Percentiles rank a stretch among this genome's conserved stretches.
Evolutionary conservation across 371 early-diverging fungal species (phyloP).

Genomic region (Mortierella sp.): DNA sequence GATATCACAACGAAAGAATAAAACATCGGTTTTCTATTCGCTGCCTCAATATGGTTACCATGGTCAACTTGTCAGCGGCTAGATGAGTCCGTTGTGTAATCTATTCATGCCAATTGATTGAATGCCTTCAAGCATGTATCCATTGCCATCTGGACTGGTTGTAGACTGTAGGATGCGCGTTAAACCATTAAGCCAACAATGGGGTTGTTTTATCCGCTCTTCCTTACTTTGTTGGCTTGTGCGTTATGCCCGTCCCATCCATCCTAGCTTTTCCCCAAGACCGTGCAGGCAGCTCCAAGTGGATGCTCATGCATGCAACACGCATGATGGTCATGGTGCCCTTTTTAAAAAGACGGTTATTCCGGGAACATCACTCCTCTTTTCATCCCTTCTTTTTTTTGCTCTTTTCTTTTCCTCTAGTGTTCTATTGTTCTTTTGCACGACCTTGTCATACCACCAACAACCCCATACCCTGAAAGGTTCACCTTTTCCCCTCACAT

Average conservation of each 20-base stretch:
- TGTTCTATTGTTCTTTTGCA: too few relatives aligned
- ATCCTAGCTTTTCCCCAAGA: neutral
- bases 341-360: neutral
- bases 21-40: neutral
- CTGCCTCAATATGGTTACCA: too few relatives aligned
- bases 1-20: neutral
- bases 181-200: too few relatives aligned
- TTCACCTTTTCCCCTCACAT: neutral
- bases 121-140: too few relatives aligned
- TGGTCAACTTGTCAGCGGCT: neutral
- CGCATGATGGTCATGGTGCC: neutral
- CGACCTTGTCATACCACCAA: neutral
- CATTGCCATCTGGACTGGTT: conserved; percentile 20
- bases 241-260: neutral
- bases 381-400: neutral
- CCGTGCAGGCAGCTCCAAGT: too few relatives aligned
- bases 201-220: neutral
- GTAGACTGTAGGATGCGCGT: neutral
- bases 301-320: neutral
- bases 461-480: neutral
- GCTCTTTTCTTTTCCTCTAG: neutral
- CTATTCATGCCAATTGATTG: too few relatives aligned
- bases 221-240: neutral
- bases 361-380: too few relatives aligned
- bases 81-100: neutral